phyloP scores from a whole-genome alignment of 768 basidiomycete species.

The Nevesoporus exiguus region DNA sequence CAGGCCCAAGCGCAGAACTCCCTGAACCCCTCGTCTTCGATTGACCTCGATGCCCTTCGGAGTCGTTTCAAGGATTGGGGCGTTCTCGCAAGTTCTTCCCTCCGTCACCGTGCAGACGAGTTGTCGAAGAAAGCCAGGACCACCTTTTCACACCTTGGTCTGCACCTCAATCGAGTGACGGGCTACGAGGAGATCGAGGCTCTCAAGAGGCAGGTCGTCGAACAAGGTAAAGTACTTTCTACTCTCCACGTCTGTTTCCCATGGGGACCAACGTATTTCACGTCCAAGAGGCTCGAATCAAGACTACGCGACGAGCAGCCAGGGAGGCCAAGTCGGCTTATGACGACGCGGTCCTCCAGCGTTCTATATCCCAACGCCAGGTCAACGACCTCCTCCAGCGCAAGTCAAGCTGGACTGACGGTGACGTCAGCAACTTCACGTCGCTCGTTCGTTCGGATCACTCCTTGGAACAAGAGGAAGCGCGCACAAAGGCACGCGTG shows the following conservation, averaged over 20 bases:
- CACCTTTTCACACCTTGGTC: slow-evolving; percentile 70
- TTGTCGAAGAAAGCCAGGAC: slow-evolving; percentile 55
- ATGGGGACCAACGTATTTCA: slow-evolving; percentile 9
- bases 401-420: slow-evolving; percentile 89
- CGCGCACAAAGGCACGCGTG: slow-evolving; percentile 61
- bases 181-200: slow-evolving; percentile 90
- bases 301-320: slow-evolving; percentile 61
- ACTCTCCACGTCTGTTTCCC: not conserved
- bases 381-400: slow-evolving; percentile 94
- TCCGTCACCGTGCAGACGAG: slow-evolving; percentile 51
- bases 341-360: slow-evolving; percentile 72
- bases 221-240: slow-evolving; percentile 60
- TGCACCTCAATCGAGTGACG: slow-evolving; percentile 79
- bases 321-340: slow-evolving; percentile 71
- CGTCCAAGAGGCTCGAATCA: slow-evolving; percentile 67
- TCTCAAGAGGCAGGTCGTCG: slow-evolving; percentile 71
- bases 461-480: slow-evolving; percentile 76
- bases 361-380: slow-evolving; percentile 87
- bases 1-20: slow-evolving; percentile 1
- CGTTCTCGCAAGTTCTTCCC: slow-evolving; percentile 28
- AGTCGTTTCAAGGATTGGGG: slow-evolving; percentile 46
- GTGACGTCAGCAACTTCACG: slow-evolving; percentile 86
- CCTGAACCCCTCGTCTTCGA: not conserved
- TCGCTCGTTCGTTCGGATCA: slow-evolving; percentile 89
- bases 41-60: slow-evolving; percentile 35